Evolutionary conservation across 768 basidiomycete species (phyloP).

Genomic region (Lentinula sp.): DNA sequence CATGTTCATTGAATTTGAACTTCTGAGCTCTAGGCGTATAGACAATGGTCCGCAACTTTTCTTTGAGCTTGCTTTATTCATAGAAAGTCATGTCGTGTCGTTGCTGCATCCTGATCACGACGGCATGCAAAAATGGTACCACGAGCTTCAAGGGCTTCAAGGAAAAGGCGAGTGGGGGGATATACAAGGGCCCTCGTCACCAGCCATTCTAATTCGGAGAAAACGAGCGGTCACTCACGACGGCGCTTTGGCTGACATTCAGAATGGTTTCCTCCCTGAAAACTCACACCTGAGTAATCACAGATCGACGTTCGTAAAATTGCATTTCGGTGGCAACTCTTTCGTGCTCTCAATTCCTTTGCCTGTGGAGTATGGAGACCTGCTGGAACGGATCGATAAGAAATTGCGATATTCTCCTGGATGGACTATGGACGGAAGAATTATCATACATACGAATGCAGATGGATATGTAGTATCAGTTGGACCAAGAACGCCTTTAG

Average conservation of each 20-base stretch:
- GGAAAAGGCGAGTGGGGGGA: background rate
- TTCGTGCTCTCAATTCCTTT: background rate
- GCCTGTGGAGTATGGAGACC: conserved; percentile 2
- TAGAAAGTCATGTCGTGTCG: background rate
- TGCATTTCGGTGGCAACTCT: conserved; percentile 1
- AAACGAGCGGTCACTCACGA: background rate
- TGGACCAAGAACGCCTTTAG: background rate
- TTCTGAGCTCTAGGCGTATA: background rate
- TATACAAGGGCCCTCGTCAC: background rate
- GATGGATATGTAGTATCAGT: background rate
- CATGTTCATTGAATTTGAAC: background rate
- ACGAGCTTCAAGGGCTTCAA: background rate
- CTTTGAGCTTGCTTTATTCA: background rate
- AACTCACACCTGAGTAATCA: background rate
- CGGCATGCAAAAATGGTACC: background rate
- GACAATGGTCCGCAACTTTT: background rate
- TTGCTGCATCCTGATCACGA: background rate
- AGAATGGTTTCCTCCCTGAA: background rate
- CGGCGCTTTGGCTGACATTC: background rate
- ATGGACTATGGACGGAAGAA: background rate
- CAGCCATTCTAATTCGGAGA: background rate
- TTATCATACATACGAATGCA: background rate
- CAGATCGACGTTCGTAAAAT: background rate
- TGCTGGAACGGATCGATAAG: conserved; percentile 4
- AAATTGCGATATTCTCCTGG: conserved; percentile 1